A percentile compares a stretch with the other conserved stretches of the same genome.
phyloP scores from a whole-genome alignment of 140 eudicot species.

The Cichorium intybus region DNA sequence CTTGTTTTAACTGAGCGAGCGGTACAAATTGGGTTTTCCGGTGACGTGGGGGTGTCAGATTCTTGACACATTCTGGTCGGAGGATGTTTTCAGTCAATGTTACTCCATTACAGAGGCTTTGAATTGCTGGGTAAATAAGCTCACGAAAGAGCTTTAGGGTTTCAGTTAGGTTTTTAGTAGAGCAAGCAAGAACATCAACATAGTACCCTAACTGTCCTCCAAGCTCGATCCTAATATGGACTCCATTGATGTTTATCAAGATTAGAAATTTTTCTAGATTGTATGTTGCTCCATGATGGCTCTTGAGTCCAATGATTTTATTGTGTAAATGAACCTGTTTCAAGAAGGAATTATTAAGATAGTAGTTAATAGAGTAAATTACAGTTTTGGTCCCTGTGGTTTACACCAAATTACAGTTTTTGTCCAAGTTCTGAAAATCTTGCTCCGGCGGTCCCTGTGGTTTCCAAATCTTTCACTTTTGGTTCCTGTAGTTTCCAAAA shows the following conservation, averaged over 20 bases:
- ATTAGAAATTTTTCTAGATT: conserved; percentile 75
- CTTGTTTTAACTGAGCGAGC: conserved; percentile 61
- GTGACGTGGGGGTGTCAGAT: conserved; percentile 70
- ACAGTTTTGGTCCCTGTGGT: too few relatives aligned
- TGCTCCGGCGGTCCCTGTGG: too few relatives aligned
- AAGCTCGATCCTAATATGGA: conserved; percentile 69
- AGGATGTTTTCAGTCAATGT: conserved; percentile 58
- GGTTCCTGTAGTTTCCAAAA: too few relatives aligned
- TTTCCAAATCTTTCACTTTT: too few relatives aligned
- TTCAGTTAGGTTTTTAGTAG: conserved; percentile 73
- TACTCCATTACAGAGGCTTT: conserved; percentile 65
- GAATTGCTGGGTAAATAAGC: conserved; percentile 77
- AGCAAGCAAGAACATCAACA: conserved; percentile 83
- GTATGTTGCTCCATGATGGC: conserved; percentile 88
- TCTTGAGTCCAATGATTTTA: conserved; percentile 54
- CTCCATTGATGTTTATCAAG: conserved; percentile 62
- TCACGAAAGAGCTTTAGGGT: conserved; percentile 72
- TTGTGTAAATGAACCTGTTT: conserved; percentile 84
- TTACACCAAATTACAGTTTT: too few relatives aligned
- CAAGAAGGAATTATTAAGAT: background rate
- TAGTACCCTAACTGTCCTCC: conserved; percentile 74
- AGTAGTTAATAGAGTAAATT: conserved; percentile 5
- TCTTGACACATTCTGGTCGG: conserved; percentile 80
- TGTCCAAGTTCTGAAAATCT: too few relatives aligned
- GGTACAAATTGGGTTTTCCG: conserved; percentile 60